Percentiles rank a stretch among this genome's conserved stretches.
These are phyloP conservation scores for Lichtheimia ramosa DNA, from an alignment of 371 early-diverging fungal genomes.

Conservation along the genomic window DNA sequence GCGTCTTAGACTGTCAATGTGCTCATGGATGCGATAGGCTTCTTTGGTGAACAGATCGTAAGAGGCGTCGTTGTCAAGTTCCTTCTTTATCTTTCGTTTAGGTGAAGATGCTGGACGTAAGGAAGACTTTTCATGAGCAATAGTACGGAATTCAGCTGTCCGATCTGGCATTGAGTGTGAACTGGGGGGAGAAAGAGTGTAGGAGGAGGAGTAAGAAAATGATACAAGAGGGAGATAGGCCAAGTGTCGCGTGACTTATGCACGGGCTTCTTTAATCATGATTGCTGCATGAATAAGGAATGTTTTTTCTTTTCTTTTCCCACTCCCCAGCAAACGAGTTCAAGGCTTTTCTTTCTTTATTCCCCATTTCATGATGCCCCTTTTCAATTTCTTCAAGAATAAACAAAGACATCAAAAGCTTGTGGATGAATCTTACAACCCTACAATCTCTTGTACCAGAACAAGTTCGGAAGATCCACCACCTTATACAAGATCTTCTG, in stretches of 20 bases:
- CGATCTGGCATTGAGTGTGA: constrained; percentile 16
- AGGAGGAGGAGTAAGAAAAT: not conserved
- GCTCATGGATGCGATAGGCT: constrained; percentile 52
- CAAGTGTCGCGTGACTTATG: not conserved
- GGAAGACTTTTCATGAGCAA: constrained; percentile 6
- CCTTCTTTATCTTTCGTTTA: not conserved
- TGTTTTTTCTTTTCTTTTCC: not conserved
- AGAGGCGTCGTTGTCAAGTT: constrained; percentile 14
- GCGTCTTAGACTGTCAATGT: constrained; percentile 38
- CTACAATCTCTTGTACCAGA: not conserved
- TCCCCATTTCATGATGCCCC: constrained; percentile 3
- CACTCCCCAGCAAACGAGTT: not conserved
- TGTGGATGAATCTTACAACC: not conserved
- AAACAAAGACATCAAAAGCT: constrained; percentile 16
- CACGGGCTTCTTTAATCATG: not conserved
- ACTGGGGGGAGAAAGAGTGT: not conserved
- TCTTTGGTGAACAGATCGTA: constrained; percentile 50
- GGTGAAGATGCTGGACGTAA: not conserved
- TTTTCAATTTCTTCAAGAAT: constrained; percentile 14
- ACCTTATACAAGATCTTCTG: not conserved
- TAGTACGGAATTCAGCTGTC: constrained; percentile 22
- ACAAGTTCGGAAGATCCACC: not conserved
- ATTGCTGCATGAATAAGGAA: not conserved
- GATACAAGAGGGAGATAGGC: not conserved
- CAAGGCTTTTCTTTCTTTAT: not conserved